Conservation (phyloP, 148 eudicot species). For the Rhododendron ovatum region DNA sequence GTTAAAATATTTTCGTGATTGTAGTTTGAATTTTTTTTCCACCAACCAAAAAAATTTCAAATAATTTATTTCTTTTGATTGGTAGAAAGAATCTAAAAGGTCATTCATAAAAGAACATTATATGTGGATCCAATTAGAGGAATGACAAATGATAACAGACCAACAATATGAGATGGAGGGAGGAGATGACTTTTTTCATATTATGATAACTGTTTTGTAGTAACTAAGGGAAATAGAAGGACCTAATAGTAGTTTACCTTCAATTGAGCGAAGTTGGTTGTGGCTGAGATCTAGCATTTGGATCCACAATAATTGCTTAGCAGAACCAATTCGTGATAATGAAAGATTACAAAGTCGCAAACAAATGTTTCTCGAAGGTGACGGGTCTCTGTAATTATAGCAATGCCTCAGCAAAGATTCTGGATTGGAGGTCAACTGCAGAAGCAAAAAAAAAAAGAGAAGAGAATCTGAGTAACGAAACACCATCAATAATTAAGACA, state of each 20-base stretch:
- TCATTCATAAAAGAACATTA: not conserved
- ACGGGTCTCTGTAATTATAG: constrained; percentile 30
- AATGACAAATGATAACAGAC: not conserved
- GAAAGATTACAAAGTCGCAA: constrained; percentile 57
- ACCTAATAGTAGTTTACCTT: constrained; percentile 44
- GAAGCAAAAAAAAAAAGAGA: not conserved
- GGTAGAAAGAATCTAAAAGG: not conserved
- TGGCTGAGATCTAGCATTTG: constrained; percentile 84
- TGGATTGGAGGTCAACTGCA: constrained; percentile 52
- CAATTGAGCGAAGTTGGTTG: constrained; percentile 58
- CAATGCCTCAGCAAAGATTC: constrained; percentile 46
- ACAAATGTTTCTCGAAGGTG: constrained; percentile 24
- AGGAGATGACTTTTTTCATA: not conserved
- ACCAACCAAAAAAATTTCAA: not conserved
- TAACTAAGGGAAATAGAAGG: too few species aligned
- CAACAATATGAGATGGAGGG: not conserved
- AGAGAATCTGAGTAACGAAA: not conserved
- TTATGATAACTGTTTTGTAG: not conserved
- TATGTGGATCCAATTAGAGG: not conserved
- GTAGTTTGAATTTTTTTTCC: not conserved
- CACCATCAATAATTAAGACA: not conserved
- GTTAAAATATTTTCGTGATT: not conserved
- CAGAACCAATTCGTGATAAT: constrained; percentile 53
- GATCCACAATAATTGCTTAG: constrained; percentile 61
- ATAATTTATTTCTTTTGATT: not conserved